A percentile compares a stretch with the other conserved stretches of the same genome.
Conservation (phyloP, 75 land plant genomes). For the Sequoiadendron giganteum region DNA sequence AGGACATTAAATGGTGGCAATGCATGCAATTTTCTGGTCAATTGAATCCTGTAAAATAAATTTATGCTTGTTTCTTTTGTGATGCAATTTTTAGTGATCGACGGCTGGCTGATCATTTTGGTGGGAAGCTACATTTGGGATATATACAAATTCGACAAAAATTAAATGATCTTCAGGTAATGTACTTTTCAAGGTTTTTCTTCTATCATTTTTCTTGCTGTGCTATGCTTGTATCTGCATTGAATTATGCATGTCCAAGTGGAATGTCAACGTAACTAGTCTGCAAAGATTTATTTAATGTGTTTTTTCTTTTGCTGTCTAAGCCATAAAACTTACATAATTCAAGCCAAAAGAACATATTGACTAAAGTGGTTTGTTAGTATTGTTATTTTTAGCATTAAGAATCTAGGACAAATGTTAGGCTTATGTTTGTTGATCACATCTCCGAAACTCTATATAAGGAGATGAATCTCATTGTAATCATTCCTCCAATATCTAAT, state of each 20-base stretch:
- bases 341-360: background rate
- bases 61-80: conserved; percentile 1
- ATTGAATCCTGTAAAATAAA: background rate
- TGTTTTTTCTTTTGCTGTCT: background rate
- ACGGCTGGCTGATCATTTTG: conserved; percentile 95
- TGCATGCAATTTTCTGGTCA: background rate
- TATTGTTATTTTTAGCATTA: no score
- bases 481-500: no score
- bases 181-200: background rate
- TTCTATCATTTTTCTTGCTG: background rate
- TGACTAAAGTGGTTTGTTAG: no score
- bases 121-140: conserved; percentile 95
- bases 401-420: no score
- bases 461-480: no score
- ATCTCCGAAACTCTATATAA: no score
- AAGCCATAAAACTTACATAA: background rate
- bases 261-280: background rate
- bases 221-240: background rate
- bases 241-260: background rate
- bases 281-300: background rate
- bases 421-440: no score
- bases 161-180: conserved; percentile 83
- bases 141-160: conserved; percentile 97
- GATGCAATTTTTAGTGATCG: conserved; percentile 65
- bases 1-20: conserved; percentile 8